Base-by-base conservation (phyloP, 306 rosid species). In the Vachellia collinsii region DNA sequence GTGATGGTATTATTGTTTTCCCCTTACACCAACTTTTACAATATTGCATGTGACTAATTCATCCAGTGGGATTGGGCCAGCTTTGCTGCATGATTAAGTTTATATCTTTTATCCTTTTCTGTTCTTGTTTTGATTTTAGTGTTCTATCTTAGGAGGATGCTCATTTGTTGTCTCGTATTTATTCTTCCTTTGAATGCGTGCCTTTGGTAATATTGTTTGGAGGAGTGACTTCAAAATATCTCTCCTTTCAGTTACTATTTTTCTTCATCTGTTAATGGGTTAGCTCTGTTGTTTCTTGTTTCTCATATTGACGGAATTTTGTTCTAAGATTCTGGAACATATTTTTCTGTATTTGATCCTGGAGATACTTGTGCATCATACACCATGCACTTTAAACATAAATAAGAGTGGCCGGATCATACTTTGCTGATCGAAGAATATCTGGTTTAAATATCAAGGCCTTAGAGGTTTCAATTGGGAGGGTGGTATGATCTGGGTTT, bases 401-500 rank as follows among this genome's bases (percentile, higher is more conserved):
- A 23, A 47, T 13, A 29, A 14, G 59, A 17, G 7, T 29, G 12
- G 0, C 19, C 12, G 5, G 44, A 47, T 48, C 44, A 8, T 34
- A 7, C 14, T 72, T 22, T n/a, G 37, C 34, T 34, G 44, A 34
- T 48, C 0, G 20, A 29, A 72, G 61, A 47, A 44, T 71, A 13
- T 66, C 14, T 66, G 12, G 22, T 44, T 46, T 46, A 23, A 70
- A 25, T 46, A 13, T 46, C 3, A 47, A 72, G 6, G 23, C 3
- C 17, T 36, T 17, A 3, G 6, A 3, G 48, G 47, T 11, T 16
- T 20, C 46, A 77, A 29, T 54, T 71, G 5, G 64, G 56, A 63
- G 34, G 34, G 75, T 41, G 75, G 78, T 75, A 68, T 74, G 50
- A 8, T 78, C 72, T 20, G 58, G 80, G 61, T 75, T 43, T 36